Conservation (phyloP, 1,139 yeast genomes). For the Yamadazyma sp. region DNA sequence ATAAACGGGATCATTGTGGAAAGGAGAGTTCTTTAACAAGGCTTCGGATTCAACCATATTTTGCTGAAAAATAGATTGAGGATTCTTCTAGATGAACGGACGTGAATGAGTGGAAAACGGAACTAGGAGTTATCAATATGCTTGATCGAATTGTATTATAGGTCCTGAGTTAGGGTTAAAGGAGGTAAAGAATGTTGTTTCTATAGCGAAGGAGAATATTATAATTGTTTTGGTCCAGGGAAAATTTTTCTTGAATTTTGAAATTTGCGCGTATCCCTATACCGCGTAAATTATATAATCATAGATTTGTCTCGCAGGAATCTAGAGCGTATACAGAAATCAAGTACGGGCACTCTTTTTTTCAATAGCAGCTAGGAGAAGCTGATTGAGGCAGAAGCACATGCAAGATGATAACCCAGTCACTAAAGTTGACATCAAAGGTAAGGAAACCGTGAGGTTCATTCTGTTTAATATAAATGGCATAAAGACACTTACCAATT, state of each 20-base stretch:
- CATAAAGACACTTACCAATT: slow-evolving; percentile 71
- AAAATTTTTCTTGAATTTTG: not conserved
- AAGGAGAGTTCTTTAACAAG: slow-evolving; percentile 40
- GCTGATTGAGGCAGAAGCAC: not conserved
- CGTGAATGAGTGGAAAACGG: too few relatives aligned
- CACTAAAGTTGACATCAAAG: slow-evolving; percentile 9
- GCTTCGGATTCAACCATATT: slow-evolving; percentile 37
- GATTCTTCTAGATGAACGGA: too few relatives aligned
- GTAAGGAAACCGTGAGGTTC: slow-evolving; percentile 33
- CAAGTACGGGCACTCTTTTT: too few relatives aligned
- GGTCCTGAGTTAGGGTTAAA: too few relatives aligned
- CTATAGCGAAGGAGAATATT: not conserved
- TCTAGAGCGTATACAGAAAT: too few relatives aligned
- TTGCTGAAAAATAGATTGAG: not conserved
- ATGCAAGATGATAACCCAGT: slow-evolving; percentile 5
- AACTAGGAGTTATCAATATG: too few relatives aligned
- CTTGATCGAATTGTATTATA: too few relatives aligned
- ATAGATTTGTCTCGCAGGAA: not conserved
- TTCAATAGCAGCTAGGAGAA: too few relatives aligned
- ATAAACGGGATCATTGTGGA: slow-evolving; percentile 24
- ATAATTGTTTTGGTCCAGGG: not conserved
- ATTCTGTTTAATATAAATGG: slow-evolving; percentile 88
- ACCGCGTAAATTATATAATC: slow-evolving; percentile 1
- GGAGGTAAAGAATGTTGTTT: not conserved
- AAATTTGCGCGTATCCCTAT: slow-evolving; percentile 1